phyloP scores from a whole-genome alignment of 108 stramenopile species.

The Asterionellopsis glacialis region DNA sequence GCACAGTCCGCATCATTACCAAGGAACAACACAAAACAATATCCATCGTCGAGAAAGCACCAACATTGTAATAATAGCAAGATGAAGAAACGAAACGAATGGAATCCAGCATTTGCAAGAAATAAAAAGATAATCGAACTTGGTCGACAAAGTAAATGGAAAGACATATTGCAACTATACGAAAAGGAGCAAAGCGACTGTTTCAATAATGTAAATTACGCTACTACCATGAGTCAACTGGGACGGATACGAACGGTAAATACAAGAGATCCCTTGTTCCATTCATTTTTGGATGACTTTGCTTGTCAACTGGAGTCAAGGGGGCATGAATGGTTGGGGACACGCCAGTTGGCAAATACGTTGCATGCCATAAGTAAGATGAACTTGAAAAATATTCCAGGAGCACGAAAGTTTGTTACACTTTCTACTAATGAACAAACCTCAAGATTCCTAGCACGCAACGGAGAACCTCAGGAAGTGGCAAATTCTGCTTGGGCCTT shows the following conservation, averaged over 20 bases:
- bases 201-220: conserved; percentile 13
- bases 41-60: too few species aligned
- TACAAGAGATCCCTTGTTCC: conserved; percentile 5
- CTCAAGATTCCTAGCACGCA: background rate
- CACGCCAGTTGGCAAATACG: conserved; percentile 4
- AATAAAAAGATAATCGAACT: conserved; percentile 4
- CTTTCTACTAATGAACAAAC: background rate
- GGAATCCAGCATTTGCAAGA: background rate
- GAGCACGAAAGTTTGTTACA: background rate
- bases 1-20: too few species aligned
- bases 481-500: background rate
- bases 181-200: background rate
- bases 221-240: conserved; percentile 15
- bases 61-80: too few species aligned
- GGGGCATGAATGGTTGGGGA: conserved; percentile 6
- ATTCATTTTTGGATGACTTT: conserved; percentile 6
- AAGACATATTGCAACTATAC: background rate
- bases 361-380: conserved; percentile 15
- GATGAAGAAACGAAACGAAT: too few species aligned
- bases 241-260: conserved; percentile 10
- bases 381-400: background rate
- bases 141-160: background rate
- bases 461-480: background rate
- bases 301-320: background rate
- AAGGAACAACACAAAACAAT: too few species aligned